phyloP scores from a whole-genome alignment of 805 yeast species.

The Starmerella etchellsii region DNA sequence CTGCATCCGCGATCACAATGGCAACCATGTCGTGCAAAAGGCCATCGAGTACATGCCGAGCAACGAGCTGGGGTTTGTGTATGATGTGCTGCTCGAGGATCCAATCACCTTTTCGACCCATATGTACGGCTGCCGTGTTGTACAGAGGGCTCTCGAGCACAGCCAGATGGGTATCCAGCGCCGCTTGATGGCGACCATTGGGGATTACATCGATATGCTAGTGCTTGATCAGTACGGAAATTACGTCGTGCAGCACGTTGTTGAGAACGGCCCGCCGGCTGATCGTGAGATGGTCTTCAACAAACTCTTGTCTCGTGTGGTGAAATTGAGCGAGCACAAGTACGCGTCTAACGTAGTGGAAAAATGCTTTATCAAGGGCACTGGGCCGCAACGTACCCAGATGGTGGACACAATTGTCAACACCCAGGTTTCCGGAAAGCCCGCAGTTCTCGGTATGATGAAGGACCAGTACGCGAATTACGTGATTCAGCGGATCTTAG shows the following conservation, averaged over 20 bases:
- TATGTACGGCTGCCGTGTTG: conserved; percentile 95
- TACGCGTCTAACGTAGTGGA: conserved; percentile 97
- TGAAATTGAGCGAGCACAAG: conserved; percentile 84
- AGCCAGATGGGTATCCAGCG: conserved; percentile 54
- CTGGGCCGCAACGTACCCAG: conserved; percentile 43
- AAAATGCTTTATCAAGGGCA: conserved; percentile 71
- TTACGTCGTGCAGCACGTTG: conserved; percentile 90
- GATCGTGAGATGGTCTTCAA: conserved; percentile 52
- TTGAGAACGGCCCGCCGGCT: conserved; percentile 55
- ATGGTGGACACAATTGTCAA: conserved; percentile 50
- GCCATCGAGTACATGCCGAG: conserved; percentile 79
- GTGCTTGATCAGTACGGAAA: conserved; percentile 96
- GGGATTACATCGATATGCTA: conserved; percentile 55
- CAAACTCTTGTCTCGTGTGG: conserved; percentile 58
- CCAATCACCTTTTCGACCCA: conserved; percentile 83
- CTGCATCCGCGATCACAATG: conserved; percentile 89
- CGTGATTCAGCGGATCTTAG: conserved; percentile 89
- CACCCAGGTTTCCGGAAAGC: conserved; percentile 19
- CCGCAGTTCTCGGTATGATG: conserved; percentile 79
- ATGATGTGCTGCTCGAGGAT: conserved; percentile 46
- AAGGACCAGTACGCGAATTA: conserved; percentile 96
- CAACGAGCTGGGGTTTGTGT: conserved; percentile 52
- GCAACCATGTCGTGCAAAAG: conserved; percentile 94
- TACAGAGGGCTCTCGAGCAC: conserved; percentile 80
- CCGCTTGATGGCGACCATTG: conserved; percentile 56